Percentiles rank a stretch among this genome's conserved stretches.
Conservation (phyloP, 306 rosid genomes). For the Abrus precatorius region DNA sequence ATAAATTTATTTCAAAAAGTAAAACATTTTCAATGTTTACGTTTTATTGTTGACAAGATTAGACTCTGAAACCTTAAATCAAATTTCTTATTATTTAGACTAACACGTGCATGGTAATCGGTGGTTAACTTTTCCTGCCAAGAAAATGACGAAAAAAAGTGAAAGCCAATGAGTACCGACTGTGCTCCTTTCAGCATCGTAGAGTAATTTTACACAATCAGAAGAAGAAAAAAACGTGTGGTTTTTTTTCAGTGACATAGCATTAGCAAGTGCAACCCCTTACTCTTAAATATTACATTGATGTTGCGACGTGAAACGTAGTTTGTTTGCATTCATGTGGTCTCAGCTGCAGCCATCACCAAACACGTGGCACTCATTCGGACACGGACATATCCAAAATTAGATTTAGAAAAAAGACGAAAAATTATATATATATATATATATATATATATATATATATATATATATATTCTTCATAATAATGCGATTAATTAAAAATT, state of each 20-base stretch:
- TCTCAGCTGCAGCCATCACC: not conserved
- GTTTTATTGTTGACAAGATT: no score
- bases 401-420: no score
- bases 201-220: not conserved
- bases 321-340: not conserved
- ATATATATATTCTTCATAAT: no score
- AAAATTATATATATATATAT: no score
- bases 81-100: not conserved
- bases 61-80: no score
- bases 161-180: not conserved
- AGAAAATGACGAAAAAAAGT: not conserved
- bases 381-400: no score
- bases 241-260: not conserved
- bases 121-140: not conserved
- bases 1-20: no score
- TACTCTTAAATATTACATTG: not conserved
- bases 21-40: no score
- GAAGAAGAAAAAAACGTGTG: not conserved
- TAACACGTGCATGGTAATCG: not conserved
- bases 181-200: not conserved
- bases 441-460: no score
- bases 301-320: not conserved
- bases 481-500: no score
- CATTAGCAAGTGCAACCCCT: not conserved
- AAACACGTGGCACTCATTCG: not conserved